Evolutionary conservation across 148 eudicot genomes (phyloP).

Genomic region (Hydrangea macrophylla): DNA sequence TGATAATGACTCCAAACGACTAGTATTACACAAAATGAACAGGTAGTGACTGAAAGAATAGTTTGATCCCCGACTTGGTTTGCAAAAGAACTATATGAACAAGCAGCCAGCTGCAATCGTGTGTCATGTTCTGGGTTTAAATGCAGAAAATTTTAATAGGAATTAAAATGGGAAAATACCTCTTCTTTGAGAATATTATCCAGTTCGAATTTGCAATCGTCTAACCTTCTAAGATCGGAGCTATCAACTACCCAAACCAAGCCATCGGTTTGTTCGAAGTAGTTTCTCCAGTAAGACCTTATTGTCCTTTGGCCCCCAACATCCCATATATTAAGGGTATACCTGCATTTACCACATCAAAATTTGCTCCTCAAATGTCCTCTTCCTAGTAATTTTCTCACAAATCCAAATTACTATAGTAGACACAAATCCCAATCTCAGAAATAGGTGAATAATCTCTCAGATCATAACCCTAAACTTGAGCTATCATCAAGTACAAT

Average conservation of each 20-base stretch:
- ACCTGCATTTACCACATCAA: constrained; percentile 38
- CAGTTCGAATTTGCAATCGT: constrained; percentile 82
- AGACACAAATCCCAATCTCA: background rate
- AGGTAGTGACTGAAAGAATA: no score
- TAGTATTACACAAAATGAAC: no score
- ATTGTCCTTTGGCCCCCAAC: constrained; percentile 98
- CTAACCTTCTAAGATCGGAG: constrained; percentile 86
- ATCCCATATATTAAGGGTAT: constrained; percentile 96
- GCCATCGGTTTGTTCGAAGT: constrained; percentile 99
- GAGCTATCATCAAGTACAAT: no score
- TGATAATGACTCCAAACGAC: no score
- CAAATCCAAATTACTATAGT: background rate
- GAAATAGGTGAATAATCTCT: background rate
- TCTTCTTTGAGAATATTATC: constrained; percentile 94
- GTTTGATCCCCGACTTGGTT: no score
- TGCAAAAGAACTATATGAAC: no score
- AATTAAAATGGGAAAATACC: constrained; percentile 31
- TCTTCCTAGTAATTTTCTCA: background rate
- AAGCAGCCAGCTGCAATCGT: no score
- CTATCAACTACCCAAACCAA: constrained; percentile 99
- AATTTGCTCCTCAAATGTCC: background rate
- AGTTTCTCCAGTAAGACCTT: constrained; percentile 97
- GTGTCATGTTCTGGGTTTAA: no score
- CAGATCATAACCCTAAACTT: no score
- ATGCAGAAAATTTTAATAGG: constrained; percentile 3